Base-by-base conservation (phyloP, 352 stramenopile species). In the Pythium aphanidermatum region DNA sequence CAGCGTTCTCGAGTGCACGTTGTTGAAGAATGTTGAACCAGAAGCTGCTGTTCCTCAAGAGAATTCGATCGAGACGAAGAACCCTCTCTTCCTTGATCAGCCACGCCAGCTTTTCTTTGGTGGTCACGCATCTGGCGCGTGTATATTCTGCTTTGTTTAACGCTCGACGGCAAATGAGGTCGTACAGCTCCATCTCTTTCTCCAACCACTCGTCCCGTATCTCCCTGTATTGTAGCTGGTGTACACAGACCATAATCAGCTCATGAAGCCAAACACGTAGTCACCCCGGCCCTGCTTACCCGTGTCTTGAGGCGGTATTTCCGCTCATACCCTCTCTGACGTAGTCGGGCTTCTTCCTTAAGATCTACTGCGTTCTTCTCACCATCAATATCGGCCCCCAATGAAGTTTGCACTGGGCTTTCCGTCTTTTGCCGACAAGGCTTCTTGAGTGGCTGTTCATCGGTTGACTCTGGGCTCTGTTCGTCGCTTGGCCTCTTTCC, bases 241-340 rank as follows among this genome's bases (percentile, higher is more conserved):
- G 32, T 38, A 8, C 16, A 38, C 26, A 36, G 27, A 37, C 14
- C n/a, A 23, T 19, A n/a, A 16, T 38, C 20, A 7, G 14, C 20
- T 11, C 13, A 19, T 16, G 27, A 20, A 9, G 25, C 20, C 28
- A 54, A 29, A 17, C n/a, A 28, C 34, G 40, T 35, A 17, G 27
- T 10, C 0, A 13, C 23, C 6, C 13, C 11, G 26, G 4, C 14
- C 12, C n/a, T n/a, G 71, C 70, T 53, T 51, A 82, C 65, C 46
- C 53, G 59, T 37, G 67, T 68, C 48, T 63, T 70, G 27, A 34
- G 32, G 27, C 35, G 47, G 20, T 55, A 55, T 9, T 10, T 23
- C 11, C 26, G 19, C 29, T 55, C 47, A 30, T 55, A 52, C 2
- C 24, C 30, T 13, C 45, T 35, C 34, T 52, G 45, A 9, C 45